Conservation (phyloP, 2,329 filamentous ascomycete species). For the Fusarium sp. region DNA sequence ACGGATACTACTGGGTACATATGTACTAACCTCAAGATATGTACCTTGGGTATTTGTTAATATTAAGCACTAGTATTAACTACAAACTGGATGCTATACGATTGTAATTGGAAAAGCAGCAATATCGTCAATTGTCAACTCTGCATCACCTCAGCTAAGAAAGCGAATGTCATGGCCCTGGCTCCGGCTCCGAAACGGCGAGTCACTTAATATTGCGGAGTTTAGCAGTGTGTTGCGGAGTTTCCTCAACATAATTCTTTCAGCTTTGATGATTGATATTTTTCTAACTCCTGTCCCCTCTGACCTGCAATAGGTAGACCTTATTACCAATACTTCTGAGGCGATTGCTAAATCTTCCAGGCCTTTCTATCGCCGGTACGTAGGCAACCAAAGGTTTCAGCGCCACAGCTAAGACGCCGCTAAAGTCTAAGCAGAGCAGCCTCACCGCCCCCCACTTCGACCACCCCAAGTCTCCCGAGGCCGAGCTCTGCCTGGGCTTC, state of each 20-base stretch:
- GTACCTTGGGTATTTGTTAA: too few relatives aligned
- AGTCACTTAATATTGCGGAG: constrained; percentile 30
- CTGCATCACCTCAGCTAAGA: constrained; percentile 6
- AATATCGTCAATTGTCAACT: background rate
- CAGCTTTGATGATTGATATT: background rate
- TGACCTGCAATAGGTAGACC: background rate
- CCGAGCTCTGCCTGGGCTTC: constrained; percentile 21
- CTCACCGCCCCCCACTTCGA: constrained; percentile 46
- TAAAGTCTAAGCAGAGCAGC: constrained; percentile 35
- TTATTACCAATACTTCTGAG: background rate
- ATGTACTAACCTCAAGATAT: too few relatives aligned
- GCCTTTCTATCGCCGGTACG: constrained; percentile 14
- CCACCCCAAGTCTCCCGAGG: background rate
- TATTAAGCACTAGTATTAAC: too few relatives aligned
- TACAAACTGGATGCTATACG: too few relatives aligned
- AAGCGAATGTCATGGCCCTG: background rate
- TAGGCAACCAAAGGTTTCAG: constrained; percentile 22
- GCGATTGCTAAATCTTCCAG: constrained; percentile 26
- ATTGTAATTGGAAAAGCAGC: too few relatives aligned
- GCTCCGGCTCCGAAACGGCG: background rate
- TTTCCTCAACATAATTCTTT: constrained; percentile 12
- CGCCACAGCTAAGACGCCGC: constrained; percentile 41
- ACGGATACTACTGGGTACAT: too few relatives aligned
- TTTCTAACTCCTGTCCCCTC: too few relatives aligned
- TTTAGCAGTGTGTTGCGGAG: constrained; percentile 31